These are phyloP conservation scores for Sugiyamaella grinbergsii DNA, from an alignment of 1,139 yeast species.

Conservation along the genomic window DNA sequence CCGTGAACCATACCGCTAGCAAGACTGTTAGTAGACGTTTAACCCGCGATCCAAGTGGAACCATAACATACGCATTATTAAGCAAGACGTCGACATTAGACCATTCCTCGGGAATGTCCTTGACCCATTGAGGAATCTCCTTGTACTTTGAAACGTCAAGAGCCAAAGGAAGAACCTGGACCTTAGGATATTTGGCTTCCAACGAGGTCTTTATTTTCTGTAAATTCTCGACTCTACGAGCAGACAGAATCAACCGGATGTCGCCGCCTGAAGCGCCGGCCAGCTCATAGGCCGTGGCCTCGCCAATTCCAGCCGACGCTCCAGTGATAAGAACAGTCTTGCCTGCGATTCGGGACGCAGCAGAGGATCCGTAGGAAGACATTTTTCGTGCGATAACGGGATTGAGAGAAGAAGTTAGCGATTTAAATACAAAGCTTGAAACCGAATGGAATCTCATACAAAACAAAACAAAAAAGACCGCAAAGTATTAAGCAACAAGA, in stretches of 20 bases:
- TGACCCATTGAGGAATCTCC: slow-evolving; percentile 56
- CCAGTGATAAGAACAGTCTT: slow-evolving; percentile 70
- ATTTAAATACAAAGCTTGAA: slow-evolving; percentile 5
- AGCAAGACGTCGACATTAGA: slow-evolving; percentile 53
- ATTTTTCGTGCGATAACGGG: slow-evolving; percentile 23
- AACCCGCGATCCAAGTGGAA: not conserved
- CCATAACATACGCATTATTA: slow-evolving; percentile 60
- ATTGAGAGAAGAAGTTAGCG: slow-evolving; percentile 3
- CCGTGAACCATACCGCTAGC: slow-evolving; percentile 71
- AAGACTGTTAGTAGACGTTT: not conserved
- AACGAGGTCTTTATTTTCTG: slow-evolving; percentile 52
- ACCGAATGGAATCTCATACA: slow-evolving; percentile 8
- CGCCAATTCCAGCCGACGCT: slow-evolving; percentile 77
- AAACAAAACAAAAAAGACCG: not conserved
- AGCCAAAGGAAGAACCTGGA: slow-evolving; percentile 49
- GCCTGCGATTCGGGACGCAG: slow-evolving; percentile 62
- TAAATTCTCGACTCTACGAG: slow-evolving; percentile 60
- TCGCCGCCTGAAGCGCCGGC: slow-evolving; percentile 69
- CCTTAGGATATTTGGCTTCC: slow-evolving; percentile 48
- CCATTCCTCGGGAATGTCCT: slow-evolving; percentile 46
- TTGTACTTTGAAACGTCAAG: slow-evolving; percentile 63
- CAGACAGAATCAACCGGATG: slow-evolving; percentile 65
- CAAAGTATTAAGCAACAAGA: no score
- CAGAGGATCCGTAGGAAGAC: slow-evolving; percentile 57
- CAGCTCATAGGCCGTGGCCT: slow-evolving; percentile 73